These are phyloP conservation scores for Coniochaeta ligniaria DNA, from an alignment of 2,329 filamentous ascomycete species.

Conservation along the genomic window DNA sequence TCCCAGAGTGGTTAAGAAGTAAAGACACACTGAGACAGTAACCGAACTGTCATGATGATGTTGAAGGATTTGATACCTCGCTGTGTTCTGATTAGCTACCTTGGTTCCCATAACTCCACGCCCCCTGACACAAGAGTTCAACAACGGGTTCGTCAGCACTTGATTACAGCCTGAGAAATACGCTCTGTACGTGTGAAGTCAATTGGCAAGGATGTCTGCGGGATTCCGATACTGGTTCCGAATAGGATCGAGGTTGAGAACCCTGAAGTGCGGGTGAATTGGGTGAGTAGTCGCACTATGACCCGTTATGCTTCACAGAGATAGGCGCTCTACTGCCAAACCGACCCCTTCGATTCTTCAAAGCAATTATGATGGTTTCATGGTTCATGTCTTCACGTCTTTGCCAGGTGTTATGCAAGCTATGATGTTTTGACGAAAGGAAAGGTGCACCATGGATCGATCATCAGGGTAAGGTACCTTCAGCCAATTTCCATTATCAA, in stretches of 20 bases:
- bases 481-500: too few species aligned
- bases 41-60: background rate
- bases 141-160: background rate
- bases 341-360: too few species aligned
- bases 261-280: background rate
- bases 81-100: background rate
- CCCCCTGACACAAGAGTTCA: background rate
- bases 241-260: background rate
- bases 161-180: background rate
- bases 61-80: background rate
- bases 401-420: too few species aligned
- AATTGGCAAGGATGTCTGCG: background rate
- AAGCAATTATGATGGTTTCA: too few species aligned
- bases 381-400: too few species aligned
- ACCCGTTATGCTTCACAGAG: too few species aligned
- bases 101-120: background rate
- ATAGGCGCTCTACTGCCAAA: too few species aligned
- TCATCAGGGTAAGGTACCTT: too few species aligned
- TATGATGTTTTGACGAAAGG: too few species aligned
- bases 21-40: background rate
- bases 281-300: too few species aligned
- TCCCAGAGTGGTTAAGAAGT: slow-evolving; percentile 4
- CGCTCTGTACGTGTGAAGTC: background rate
- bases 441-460: too few species aligned
- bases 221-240: background rate